Percentiles rank a stretch among this genome's conserved stretches.
These are phyloP conservation scores for Teratosphaeria destructans DNA, from an alignment of 2,329 filamentous ascomycete genomes.

Conservation along the genomic window DNA sequence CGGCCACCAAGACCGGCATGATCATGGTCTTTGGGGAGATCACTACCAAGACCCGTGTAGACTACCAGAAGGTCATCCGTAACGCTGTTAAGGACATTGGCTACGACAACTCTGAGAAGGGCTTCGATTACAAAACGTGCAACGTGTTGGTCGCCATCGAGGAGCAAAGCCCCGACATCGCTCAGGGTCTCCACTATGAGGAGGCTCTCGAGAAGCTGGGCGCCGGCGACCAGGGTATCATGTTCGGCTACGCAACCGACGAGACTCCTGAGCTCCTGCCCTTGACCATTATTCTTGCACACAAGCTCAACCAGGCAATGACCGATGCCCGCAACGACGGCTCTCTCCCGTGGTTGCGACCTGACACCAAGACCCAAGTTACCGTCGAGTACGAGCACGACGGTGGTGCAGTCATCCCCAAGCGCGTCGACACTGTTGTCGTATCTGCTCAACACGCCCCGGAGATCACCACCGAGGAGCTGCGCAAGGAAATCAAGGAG, in stretches of 20 bases:
- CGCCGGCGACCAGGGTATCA: conserved; percentile 99
- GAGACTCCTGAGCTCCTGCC: conserved; percentile 97
- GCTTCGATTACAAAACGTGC: conserved; percentile 99
- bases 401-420: conserved; percentile 80
- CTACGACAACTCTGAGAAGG: conserved; percentile 93
- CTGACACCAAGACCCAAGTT: conserved; percentile 99
- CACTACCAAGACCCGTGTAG: conserved; percentile 86
- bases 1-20: conserved; percentile 98
- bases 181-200: conserved; percentile 97
- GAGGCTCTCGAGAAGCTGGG: conserved; percentile 94
- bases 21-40: conserved; percentile 99
- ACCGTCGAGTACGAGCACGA: conserved; percentile 98
- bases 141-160: conserved; percentile 98
- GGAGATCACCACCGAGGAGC: conserved; percentile 78
- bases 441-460: conserved; percentile 90
- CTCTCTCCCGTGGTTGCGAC: conserved; percentile 82
- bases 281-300: conserved; percentile 83
- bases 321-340: conserved; percentile 78
- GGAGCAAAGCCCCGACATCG: conserved; percentile 97
- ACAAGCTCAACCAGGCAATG: conserved; percentile 97
- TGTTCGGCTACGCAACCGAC: conserved; percentile 99
- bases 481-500: conserved; percentile 90
- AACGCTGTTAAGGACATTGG: conserved; percentile 95
- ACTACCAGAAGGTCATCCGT: conserved; percentile 98
- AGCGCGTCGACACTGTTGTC: conserved; percentile 92